Conservation (phyloP, 1,284 basidiomycete species). For the Trichosporon sp. region DNA sequence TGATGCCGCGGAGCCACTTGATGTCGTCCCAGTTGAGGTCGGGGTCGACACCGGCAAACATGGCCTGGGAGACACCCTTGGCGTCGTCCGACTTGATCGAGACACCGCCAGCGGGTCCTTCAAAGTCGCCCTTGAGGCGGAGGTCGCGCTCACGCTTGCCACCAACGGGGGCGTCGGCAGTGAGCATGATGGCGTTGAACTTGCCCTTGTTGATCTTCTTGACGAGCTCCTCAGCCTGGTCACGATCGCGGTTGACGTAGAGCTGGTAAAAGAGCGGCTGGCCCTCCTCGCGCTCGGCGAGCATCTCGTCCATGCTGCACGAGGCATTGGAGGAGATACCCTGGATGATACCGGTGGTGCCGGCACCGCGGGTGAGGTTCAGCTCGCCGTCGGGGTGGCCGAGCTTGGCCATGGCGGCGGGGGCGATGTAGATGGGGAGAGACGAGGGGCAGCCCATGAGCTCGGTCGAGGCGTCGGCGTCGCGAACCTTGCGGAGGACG, state of each 20-base stretch:
- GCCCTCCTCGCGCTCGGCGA: conserved; percentile 53
- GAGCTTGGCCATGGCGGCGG: conserved; percentile 67
- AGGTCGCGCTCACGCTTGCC: conserved; percentile 82
- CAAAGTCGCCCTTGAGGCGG: conserved; percentile 55
- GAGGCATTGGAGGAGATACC: conserved; percentile 60
- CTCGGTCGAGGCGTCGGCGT: conserved; percentile 78
- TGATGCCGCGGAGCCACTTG: conserved; percentile 64
- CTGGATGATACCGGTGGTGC: conserved; percentile 54
- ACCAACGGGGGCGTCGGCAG: conserved; percentile 83
- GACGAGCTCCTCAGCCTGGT: conserved; percentile 61
- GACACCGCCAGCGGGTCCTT: conserved; percentile 50
- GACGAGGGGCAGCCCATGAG: conserved; percentile 72
- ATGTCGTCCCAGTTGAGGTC: conserved; percentile 53
- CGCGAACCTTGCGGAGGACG: conserved; percentile 74
- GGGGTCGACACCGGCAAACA: conserved; percentile 52
- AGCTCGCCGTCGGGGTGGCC: conserved; percentile 92
- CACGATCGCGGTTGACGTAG: conserved; percentile 63
- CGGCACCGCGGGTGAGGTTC: conserved; percentile 67
- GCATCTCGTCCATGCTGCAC: conserved; percentile 61
- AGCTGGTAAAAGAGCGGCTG: conserved; percentile 59
- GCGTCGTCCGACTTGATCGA: conserved; percentile 45
- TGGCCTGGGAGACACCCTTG: conserved; percentile 48
- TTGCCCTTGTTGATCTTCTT: conserved; percentile 70
- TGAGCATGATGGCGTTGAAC: conserved; percentile 75
- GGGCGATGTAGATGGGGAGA: conserved; percentile 76